Percentiles rank a stretch among this genome's conserved stretches.
Conservation (phyloP, 805 yeast species). For the Danielia oregonensis region DNA sequence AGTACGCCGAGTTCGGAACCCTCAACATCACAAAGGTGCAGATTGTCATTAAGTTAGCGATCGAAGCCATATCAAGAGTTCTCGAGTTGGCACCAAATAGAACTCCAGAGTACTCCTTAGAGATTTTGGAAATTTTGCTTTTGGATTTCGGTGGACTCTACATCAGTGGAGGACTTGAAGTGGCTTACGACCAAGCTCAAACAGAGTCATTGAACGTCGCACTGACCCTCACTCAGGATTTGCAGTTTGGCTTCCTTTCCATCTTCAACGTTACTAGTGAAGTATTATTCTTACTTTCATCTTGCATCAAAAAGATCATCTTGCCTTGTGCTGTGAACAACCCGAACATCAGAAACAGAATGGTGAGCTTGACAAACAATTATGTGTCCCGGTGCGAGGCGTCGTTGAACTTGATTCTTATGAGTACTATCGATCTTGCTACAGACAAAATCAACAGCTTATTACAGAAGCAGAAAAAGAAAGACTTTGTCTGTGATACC, state of each 20-base stretch:
- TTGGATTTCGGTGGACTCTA: constrained; percentile 71
- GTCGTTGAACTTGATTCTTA: constrained; percentile 60
- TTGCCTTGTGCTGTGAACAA: constrained; percentile 67
- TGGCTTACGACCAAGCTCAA: constrained; percentile 48
- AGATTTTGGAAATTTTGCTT: constrained; percentile 62
- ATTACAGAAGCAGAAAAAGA: constrained; percentile 65
- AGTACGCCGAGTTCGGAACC: constrained; percentile 19
- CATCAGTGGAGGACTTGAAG: constrained; percentile 71
- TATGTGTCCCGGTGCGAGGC: constrained; percentile 60
- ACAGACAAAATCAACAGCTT: constrained; percentile 44
- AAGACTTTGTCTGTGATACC: constrained; percentile 55
- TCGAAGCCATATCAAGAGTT: constrained; percentile 74
- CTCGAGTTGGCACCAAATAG: constrained; percentile 67
- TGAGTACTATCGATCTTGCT: constrained; percentile 53
- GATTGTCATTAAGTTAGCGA: constrained; percentile 57
- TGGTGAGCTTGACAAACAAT: constrained; percentile 59
- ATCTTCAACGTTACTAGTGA: constrained; percentile 54
- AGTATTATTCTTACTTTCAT: constrained; percentile 61
- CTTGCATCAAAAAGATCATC: constrained; percentile 69
- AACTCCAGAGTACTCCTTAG: constrained; percentile 59
- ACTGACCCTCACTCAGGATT: constrained; percentile 18
- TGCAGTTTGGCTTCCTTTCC: constrained; percentile 46
- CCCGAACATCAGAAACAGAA: constrained; percentile 53
- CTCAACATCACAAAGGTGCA: constrained; percentile 52
- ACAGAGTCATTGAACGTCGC: constrained; percentile 28